phyloP scores from a whole-genome alignment of 2,329 filamentous ascomycete species.

The Cordyceps farinosa region DNA sequence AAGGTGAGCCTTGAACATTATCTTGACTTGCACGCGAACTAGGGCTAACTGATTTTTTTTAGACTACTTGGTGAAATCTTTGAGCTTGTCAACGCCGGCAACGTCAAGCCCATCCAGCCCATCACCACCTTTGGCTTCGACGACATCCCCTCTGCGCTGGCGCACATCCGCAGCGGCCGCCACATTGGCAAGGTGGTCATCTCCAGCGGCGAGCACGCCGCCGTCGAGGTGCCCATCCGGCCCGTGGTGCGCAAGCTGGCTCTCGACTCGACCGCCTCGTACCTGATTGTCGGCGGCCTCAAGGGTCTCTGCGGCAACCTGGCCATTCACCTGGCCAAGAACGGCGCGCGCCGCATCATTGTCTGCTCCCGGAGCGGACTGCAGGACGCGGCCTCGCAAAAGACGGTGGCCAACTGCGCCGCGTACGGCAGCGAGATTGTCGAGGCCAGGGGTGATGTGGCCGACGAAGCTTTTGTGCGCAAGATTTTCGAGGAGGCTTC shows the following conservation, averaged over 20 bases:
- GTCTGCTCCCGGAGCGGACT: constrained; percentile 27
- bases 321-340: constrained; percentile 27
- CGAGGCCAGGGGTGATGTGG: constrained; percentile 28
- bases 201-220: not conserved
- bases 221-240: not conserved
- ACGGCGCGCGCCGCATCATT: constrained; percentile 27
- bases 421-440: constrained; percentile 22
- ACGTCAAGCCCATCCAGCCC: constrained; percentile 24
- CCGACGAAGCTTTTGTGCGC: constrained; percentile 24
- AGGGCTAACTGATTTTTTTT: not conserved
- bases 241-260: not conserved
- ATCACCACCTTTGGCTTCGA: constrained; percentile 26
- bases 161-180: constrained; percentile 36
- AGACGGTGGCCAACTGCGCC: constrained; percentile 22
- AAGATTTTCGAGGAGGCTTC: constrained; percentile 14
- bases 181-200: constrained; percentile 38
- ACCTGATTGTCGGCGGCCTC: constrained; percentile 29
- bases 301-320: constrained; percentile 28
- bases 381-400: constrained; percentile 17
- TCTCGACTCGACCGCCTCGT: constrained; percentile 18
- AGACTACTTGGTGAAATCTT: constrained; percentile 21
- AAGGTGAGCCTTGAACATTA: not conserved
- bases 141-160: constrained; percentile 35
- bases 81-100: constrained; percentile 20
- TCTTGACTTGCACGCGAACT: not conserved